Evolutionary conservation across 768 basidiomycete species (phyloP).

Genomic region (Psilocybe tampanensis): DNA sequence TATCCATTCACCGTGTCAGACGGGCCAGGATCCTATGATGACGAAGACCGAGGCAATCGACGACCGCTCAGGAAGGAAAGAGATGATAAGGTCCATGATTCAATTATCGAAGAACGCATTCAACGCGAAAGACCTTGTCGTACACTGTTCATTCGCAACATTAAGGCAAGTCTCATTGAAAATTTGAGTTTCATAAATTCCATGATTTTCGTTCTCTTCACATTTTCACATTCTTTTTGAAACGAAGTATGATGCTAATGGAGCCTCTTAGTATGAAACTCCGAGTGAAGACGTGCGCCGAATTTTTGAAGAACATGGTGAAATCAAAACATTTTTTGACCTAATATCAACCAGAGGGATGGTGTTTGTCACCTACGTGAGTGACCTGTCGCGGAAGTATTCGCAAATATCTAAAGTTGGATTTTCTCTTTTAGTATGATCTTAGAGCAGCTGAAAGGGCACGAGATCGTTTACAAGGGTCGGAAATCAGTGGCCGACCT

Average conservation of each 20-base stretch:
- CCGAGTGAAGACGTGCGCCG: slow-evolving; percentile 82
- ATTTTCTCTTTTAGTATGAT: slow-evolving; percentile 67
- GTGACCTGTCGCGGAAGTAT: slow-evolving; percentile 33
- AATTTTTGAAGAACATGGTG: slow-evolving; percentile 91
- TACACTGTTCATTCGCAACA: slow-evolving; percentile 95
- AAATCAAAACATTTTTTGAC: slow-evolving; percentile 97
- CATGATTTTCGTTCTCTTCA: slow-evolving; percentile 2
- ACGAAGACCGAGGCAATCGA: slow-evolving; percentile 45
- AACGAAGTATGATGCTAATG: slow-evolving; percentile 20
- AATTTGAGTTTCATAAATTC: slow-evolving; percentile 17
- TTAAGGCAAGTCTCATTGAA: slow-evolving; percentile 76
- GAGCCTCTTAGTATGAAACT: slow-evolving; percentile 74
- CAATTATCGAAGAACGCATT: slow-evolving; percentile 92
- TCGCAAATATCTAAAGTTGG: slow-evolving; percentile 19
- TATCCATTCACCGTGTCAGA: slow-evolving; percentile 60
- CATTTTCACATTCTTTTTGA: slow-evolving; percentile 11
- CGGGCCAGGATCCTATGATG: slow-evolving; percentile 60
- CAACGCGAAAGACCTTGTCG: slow-evolving; percentile 94
- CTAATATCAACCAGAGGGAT: slow-evolving; percentile 94
- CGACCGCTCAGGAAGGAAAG: slow-evolving; percentile 70
- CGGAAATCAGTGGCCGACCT: slow-evolving; percentile 83
- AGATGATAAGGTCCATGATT: slow-evolving; percentile 89
- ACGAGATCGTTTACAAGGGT: slow-evolving; percentile 87
- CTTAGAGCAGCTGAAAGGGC: slow-evolving; percentile 92
- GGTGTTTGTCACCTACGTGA: slow-evolving; percentile 98